These are phyloP conservation scores for Yarrowia sp. DNA, from an alignment of 805 yeast genomes.

Conservation along the genomic window DNA sequence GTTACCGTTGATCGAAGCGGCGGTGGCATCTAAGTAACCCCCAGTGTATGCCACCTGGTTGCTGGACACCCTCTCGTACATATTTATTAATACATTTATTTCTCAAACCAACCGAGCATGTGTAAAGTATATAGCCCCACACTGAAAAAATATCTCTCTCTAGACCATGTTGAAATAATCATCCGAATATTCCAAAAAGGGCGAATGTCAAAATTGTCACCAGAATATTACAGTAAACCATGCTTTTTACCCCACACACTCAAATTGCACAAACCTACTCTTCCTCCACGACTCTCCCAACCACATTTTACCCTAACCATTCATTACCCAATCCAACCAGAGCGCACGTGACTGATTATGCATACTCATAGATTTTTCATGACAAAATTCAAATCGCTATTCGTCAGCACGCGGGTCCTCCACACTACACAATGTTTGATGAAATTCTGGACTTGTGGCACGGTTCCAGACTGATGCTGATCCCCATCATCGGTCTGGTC, in stretches of 20 bases:
- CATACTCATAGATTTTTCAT: background rate
- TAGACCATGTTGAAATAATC: too few species aligned
- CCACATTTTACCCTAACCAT: background rate
- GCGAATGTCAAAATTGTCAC: too few species aligned
- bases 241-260: background rate
- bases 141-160: too few species aligned
- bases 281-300: background rate
- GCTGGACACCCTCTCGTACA: background rate
- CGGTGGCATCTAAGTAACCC: constrained; percentile 36
- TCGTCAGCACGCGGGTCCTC: too few species aligned
- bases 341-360: constrained; percentile 13
- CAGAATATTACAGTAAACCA: too few species aligned
- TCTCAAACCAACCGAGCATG: too few species aligned
- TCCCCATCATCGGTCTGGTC: constrained; percentile 26
- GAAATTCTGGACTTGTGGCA: constrained; percentile 25
- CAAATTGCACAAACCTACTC: too few species aligned
- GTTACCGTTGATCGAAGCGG: constrained; percentile 41
- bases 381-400: background rate
- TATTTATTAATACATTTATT: constrained; percentile 4
- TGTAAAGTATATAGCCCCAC: too few species aligned
- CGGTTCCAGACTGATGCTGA: constrained; percentile 26
- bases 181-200: too few species aligned
- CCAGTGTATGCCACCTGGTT: background rate
- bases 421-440: background rate
- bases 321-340: background rate